These are phyloP conservation scores for Polygonum aviculare DNA, from an alignment of 148 eudicot species.

Conservation along the genomic window DNA sequence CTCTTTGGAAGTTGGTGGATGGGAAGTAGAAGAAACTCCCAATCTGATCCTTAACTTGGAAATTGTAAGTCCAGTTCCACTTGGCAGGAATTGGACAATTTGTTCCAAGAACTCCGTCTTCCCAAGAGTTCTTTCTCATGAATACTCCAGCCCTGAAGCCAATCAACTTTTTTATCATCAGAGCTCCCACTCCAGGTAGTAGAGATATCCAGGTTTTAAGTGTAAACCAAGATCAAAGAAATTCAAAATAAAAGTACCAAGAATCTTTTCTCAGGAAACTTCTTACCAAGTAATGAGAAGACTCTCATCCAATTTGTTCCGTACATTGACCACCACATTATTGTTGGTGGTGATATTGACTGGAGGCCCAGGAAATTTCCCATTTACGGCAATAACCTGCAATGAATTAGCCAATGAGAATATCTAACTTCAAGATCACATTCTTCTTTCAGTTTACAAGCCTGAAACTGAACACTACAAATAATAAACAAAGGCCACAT, in stretches of 20 bases:
- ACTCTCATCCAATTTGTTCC: constrained; percentile 79
- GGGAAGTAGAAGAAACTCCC: constrained; percentile 98
- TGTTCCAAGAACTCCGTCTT: constrained; percentile 92
- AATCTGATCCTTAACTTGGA: constrained; percentile 95
- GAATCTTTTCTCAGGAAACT: background rate
- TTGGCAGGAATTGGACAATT: constrained; percentile 95
- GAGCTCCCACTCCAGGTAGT: background rate
- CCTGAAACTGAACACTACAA: background rate
- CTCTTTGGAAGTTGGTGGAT: constrained; percentile 77
- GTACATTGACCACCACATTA: constrained; percentile 77
- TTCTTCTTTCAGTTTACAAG: background rate
- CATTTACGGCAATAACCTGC: constrained; percentile 96
- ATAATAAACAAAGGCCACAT: background rate
- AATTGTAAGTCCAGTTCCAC: constrained; percentile 96
- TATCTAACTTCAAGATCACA: background rate
- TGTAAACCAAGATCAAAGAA: background rate
- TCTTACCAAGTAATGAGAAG: constrained; percentile 79
- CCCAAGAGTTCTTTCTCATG: constrained; percentile 73
- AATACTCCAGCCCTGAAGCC: constrained; percentile 70
- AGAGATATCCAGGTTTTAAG: background rate
- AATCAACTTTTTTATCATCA: background rate
- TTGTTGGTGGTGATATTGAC: constrained; percentile 85
- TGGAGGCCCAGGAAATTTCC: constrained; percentile 79
- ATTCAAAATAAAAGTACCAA: background rate
- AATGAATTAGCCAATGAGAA: constrained; percentile 9